A percentile compares a stretch with the other conserved stretches of the same genome.
Conservation (phyloP, 2,329 filamentous ascomycete genomes). For the Scedosporium dehoogii region DNA sequence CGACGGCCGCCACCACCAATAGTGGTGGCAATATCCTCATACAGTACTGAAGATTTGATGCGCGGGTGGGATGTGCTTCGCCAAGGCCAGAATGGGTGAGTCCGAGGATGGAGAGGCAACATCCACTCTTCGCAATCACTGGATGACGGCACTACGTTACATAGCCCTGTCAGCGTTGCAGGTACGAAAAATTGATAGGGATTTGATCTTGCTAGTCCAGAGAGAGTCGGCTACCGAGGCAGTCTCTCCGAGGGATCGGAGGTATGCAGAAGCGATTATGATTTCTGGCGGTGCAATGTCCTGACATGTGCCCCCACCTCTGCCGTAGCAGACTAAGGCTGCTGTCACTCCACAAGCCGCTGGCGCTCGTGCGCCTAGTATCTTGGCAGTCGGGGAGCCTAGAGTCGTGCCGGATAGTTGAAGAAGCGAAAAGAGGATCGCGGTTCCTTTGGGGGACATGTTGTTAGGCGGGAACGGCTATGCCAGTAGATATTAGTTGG, state of each 20-base stretch:
- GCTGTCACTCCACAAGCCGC: not conserved
- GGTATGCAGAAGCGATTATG: not conserved
- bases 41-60: not conserved
- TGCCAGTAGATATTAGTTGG: not conserved
- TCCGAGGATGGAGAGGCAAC: not conserved
- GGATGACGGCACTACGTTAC: not conserved
- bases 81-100: not conserved
- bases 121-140: not conserved
- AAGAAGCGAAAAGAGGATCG: not conserved
- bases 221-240: not conserved
- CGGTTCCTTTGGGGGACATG: not conserved
- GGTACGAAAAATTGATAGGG: not conserved
- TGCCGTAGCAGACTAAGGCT: not conserved
- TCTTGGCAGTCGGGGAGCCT: not conserved
- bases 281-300: not conserved
- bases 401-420: not conserved
- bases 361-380: not conserved
- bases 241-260: not conserved
- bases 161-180: not conserved
- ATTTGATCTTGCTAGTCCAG: not conserved
- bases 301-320: not conserved
- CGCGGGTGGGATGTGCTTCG: not conserved
- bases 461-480: not conserved
- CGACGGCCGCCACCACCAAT: not conserved
- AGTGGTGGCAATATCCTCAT: not conserved